Conservation (phyloP, 176 grass and related monocot genomes). For the Alloteropsis semialata region DNA sequence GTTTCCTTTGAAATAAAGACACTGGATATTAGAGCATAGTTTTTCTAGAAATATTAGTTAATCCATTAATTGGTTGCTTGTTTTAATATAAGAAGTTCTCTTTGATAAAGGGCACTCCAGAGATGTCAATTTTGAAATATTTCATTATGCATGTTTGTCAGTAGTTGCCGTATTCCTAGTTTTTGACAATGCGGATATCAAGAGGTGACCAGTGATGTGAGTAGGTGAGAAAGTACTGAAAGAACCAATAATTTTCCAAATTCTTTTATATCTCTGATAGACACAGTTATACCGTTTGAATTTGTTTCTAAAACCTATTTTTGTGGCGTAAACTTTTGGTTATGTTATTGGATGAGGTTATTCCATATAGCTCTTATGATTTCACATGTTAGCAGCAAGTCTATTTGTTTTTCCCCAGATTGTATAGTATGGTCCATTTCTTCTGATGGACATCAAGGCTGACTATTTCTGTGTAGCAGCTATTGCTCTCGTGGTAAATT, state of each 20-base stretch:
- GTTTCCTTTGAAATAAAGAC: background rate
- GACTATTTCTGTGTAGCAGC: background rate
- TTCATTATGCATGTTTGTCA: no score
- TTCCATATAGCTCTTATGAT: background rate
- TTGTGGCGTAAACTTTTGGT: no score
- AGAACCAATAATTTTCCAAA: background rate
- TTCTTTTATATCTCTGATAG: background rate
- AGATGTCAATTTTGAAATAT: no score
- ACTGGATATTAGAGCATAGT: background rate
- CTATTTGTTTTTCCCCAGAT: background rate
- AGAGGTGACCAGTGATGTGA: no score
- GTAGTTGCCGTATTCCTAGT: background rate
- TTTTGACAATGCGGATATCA: no score
- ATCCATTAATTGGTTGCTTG: background rate
- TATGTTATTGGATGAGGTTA: no score
- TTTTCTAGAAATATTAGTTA: background rate
- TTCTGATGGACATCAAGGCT: no score
- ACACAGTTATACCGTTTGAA: no score
- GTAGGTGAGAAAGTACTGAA: background rate
- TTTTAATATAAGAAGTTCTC: background rate
- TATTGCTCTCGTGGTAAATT: background rate
- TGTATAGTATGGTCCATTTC: background rate
- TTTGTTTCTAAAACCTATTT: no score
- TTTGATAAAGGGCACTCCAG: no score
- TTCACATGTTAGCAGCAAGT: background rate